These are phyloP conservation scores for Cnidoscolus chayamansa DNA, from an alignment of 441 rosid species.

Conservation along the genomic window DNA sequence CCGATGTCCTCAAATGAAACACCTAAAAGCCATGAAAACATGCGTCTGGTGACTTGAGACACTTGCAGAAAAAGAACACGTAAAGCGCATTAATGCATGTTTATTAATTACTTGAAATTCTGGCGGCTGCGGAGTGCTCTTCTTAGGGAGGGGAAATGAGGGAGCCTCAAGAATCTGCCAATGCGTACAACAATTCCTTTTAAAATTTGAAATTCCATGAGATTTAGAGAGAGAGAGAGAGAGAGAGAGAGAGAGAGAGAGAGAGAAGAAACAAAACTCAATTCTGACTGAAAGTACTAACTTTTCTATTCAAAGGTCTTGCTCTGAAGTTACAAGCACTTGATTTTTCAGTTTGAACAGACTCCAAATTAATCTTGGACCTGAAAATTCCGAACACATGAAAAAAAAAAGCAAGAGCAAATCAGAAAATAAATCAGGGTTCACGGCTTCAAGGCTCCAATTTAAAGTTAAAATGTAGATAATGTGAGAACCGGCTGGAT, in stretches of 20 bases:
- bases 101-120: slow-evolving; percentile 46
- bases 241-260: neutral
- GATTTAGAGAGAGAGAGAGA: neutral
- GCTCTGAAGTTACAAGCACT: slow-evolving; percentile 41
- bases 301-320: slow-evolving; percentile 48
- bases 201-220: neutral
- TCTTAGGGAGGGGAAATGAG: slow-evolving; percentile 35
- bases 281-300: slow-evolving; percentile 27
- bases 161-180: slow-evolving; percentile 52
- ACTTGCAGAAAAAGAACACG: neutral
- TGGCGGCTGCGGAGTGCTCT: slow-evolving; percentile 36
- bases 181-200: neutral
- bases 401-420: slow-evolving; percentile 2
- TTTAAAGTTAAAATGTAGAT: neutral
- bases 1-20: slow-evolving; percentile 55
- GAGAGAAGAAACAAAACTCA: neutral
- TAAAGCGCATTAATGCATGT: slow-evolving; percentile 6
- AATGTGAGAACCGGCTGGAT: neutral
- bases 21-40: slow-evolving; percentile 32
- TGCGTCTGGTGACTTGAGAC: neutral
- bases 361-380: slow-evolving; percentile 41
- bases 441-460: neutral
- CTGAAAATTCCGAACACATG: slow-evolving; percentile 39
- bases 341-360: slow-evolving; percentile 34
- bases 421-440: slow-evolving; percentile 1